Base-by-base conservation (phyloP, 2,329 filamentous ascomycete species). In the Aotearoamyces nothofagi region DNA sequence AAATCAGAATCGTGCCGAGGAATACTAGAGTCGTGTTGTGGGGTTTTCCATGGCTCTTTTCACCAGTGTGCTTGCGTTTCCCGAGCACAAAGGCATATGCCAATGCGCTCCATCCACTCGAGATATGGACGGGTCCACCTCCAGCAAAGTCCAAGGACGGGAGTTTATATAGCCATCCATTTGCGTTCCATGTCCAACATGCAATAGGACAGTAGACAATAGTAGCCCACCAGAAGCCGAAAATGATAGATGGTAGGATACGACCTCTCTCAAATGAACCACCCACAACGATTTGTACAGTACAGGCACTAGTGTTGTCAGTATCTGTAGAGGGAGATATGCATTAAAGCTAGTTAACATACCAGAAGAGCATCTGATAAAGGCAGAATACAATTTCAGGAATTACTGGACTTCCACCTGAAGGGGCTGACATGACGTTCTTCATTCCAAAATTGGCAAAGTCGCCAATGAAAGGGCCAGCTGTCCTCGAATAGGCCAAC, bases 161-260 rank as follows among this genome's bases (percentile, higher is more conserved):
- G 2, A 76, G 58, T 13, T 72, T 66, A 48, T 57, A 73, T 1
- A 77, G 53, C 71, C 72, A 78, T 8, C 72, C 71, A 29, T 63
- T 66, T n/a, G 61, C 43, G 41, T 77, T 77, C 72, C 72, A 78
- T 4, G 69, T 72, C 69, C 70, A 76, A 51, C 63, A 71, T 0
- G 70, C 70, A 19, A 76, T 63, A 0, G 63, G 61, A 38, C 61
- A 75, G 49, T 76, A 76, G 3, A 76, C 71, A 31, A 75, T 58
- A 0, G 71, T 76, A 0, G 69, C 66, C 70, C 70, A 76, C 42
- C 55, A 63, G 44, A 75, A 68, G 13, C 61, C 56, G 37, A 75
- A 80, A 15, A 79, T 55, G 43, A 79, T 60, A 6, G 69, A 73
- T 23, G 66, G 69, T 12, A 76, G 33, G 43, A 77, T 72, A 14